phyloP scores from a whole-genome alignment of 2,329 filamentous ascomycete species.

The Fonsecaea multimorphosa region DNA sequence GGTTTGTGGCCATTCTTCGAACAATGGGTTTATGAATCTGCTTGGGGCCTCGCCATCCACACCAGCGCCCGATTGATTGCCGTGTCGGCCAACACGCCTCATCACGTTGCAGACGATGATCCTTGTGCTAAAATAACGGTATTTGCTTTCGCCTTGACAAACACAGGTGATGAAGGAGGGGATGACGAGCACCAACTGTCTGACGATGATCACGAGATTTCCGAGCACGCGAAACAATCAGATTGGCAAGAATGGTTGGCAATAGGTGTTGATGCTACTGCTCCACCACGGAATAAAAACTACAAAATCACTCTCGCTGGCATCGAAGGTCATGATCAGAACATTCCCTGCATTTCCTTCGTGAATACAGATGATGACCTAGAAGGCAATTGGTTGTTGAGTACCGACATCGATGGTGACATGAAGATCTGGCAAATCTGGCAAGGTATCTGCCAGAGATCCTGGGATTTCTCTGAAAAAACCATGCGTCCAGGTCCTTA shows the following conservation, averaged over 20 bases:
- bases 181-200: conserved; percentile 29
- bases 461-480: conserved; percentile 37
- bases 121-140: conserved; percentile 38
- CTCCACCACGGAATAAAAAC: conserved; percentile 47
- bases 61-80: conserved; percentile 81
- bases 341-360: conserved; percentile 66
- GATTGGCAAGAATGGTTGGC: conserved; percentile 37
- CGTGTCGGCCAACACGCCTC: conserved; percentile 73
- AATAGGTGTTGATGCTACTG: neutral
- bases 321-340: conserved; percentile 48
- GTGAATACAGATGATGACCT: conserved; percentile 64
- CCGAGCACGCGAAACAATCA: conserved; percentile 9
- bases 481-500: conserved; percentile 18
- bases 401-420: conserved; percentile 61
- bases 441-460: conserved; percentile 45
- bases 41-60: conserved; percentile 90
- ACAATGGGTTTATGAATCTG: conserved; percentile 76
- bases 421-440: conserved; percentile 59
- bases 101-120: conserved; percentile 32
- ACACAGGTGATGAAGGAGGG: conserved; percentile 39
- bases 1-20: conserved; percentile 67
- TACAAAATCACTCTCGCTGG: conserved; percentile 51
- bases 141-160: conserved; percentile 49
- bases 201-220: conserved; percentile 6
- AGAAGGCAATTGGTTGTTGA: conserved; percentile 62